phyloP scores from a whole-genome alignment of 2,329 filamentous ascomycete species.

The Trichophyton mentagrophytes region DNA sequence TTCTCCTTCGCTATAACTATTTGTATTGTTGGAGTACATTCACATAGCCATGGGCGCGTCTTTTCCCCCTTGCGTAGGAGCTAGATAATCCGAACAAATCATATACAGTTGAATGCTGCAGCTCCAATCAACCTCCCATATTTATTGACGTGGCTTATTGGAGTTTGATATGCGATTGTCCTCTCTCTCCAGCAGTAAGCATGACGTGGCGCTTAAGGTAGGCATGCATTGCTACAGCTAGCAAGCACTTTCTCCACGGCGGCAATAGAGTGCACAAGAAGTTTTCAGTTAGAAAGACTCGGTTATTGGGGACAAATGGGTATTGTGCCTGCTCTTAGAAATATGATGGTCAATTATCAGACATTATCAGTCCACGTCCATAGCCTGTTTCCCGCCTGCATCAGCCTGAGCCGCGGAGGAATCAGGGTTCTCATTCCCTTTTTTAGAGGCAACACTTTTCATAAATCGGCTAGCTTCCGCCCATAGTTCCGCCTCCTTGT shows the following conservation, averaged over 20 bases:
- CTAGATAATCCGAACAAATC: too few relatives aligned
- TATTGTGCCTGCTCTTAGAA: neutral
- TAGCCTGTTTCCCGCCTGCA: constrained; percentile 17
- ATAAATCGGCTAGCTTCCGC: constrained; percentile 46
- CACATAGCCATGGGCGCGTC: neutral
- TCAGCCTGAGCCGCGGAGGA: neutral
- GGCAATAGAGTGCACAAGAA: neutral
- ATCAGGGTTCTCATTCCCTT: constrained; percentile 9
- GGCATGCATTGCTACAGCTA: too few relatives aligned
- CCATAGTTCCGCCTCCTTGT: constrained; percentile 76
- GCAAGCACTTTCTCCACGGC: too few relatives aligned
- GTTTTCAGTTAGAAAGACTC: neutral
- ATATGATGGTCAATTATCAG: neutral
- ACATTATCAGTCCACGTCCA: constrained; percentile 28
- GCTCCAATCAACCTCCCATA: too few relatives aligned
- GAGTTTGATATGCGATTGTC: too few relatives aligned
- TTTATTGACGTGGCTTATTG: too few relatives aligned
- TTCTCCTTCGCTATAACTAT: neutral
- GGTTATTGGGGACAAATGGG: neutral
- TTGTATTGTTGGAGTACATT: neutral
- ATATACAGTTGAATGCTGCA: too few relatives aligned
- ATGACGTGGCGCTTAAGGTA: too few relatives aligned
- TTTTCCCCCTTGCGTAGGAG: too few relatives aligned
- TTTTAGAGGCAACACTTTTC: constrained; percentile 23
- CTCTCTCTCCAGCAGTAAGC: too few relatives aligned